These are phyloP conservation scores for Trichoderma sp. DNA, from an alignment of 2,329 filamentous ascomycete species.

Conservation along the genomic window DNA sequence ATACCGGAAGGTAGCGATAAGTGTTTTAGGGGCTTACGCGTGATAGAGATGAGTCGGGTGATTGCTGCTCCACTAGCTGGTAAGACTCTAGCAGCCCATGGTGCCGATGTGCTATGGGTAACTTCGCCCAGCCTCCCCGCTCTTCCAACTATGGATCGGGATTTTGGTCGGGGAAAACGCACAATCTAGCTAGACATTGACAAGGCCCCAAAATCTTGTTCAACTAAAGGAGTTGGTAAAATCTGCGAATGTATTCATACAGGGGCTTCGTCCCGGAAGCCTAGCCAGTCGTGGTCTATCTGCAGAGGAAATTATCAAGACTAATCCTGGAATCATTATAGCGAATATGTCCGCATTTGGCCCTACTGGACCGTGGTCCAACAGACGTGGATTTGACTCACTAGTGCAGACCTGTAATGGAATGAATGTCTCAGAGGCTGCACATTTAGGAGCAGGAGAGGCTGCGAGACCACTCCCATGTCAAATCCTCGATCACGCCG, in stretches of 20 bases:
- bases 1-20: too few relatives aligned
- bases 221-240: constrained; percentile 54
- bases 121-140: too few relatives aligned
- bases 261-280: constrained; percentile 62
- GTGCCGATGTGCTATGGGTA: too few relatives aligned
- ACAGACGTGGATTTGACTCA: constrained; percentile 52
- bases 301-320: constrained; percentile 33
- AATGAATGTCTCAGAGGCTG: constrained; percentile 53
- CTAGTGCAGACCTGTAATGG: constrained; percentile 49
- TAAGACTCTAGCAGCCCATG: too few relatives aligned
- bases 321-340: constrained; percentile 44
- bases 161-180: constrained; percentile 51
- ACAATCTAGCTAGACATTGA: constrained; percentile 58
- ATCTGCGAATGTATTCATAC: constrained; percentile 57
- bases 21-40: too few relatives aligned
- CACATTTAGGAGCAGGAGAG: constrained; percentile 40
- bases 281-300: constrained; percentile 41
- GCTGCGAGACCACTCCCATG: constrained; percentile 44
- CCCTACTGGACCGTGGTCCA: constrained; percentile 37
- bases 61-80: too few relatives aligned
- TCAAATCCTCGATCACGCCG: constrained; percentile 54
- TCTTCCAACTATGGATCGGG: constrained; percentile 25
- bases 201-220: constrained; percentile 43
- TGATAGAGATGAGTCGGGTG: too few relatives aligned
- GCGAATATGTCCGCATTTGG: constrained; percentile 53